A percentile compares a stretch with the other conserved stretches of the same genome.
phyloP scores from a whole-genome alignment of 495 filamentous ascomycete species.

The Aeminium ludgeri region DNA sequence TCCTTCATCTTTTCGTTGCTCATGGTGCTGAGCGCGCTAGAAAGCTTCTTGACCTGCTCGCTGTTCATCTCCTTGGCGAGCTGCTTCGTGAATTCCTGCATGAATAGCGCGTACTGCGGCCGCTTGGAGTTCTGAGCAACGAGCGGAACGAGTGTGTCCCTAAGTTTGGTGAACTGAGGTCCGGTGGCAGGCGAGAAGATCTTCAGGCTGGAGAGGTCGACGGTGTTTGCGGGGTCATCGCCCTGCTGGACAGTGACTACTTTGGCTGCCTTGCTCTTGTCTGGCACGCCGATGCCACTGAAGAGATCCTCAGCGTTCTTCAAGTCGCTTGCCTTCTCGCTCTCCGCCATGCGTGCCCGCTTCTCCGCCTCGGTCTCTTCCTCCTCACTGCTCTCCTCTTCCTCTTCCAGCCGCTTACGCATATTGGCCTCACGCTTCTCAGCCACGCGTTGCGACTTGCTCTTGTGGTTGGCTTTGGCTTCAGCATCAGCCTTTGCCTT shows the following conservation, averaged over 20 bases:
- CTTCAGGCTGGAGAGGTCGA: slow-evolving; percentile 62
- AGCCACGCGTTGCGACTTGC: slow-evolving; percentile 71
- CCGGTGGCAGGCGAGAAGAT: slow-evolving; percentile 85
- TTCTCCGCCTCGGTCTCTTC: slow-evolving; percentile 54
- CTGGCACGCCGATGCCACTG: slow-evolving; percentile 34
- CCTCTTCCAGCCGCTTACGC: slow-evolving; percentile 34
- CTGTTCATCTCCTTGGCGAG: slow-evolving; percentile 75
- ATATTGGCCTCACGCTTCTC: slow-evolving; percentile 41
- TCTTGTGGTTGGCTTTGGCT: slow-evolving; percentile 87
- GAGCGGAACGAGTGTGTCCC: slow-evolving; percentile 59
- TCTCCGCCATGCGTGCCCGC: slow-evolving; percentile 53
- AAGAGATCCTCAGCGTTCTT: slow-evolving; percentile 87
- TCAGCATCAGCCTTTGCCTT: slow-evolving; percentile 81
- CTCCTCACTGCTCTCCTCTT: slow-evolving; percentile 41
- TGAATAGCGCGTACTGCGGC: slow-evolving; percentile 71
- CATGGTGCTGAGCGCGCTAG: slow-evolving; percentile 64
- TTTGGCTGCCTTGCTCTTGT: slow-evolving; percentile 31
- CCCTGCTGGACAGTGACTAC: slow-evolving; percentile 49
- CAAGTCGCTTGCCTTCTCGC: slow-evolving; percentile 78
- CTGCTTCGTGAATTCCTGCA: slow-evolving; percentile 78
- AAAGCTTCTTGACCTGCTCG: slow-evolving; percentile 88
- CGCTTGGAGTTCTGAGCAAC: slow-evolving; percentile 63
- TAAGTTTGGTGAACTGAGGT: slow-evolving; percentile 59
- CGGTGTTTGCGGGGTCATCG: slow-evolving; percentile 52
- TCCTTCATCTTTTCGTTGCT: slow-evolving; percentile 98